Conservation (phyloP, 73 alveolate species). For the Tetrahymena thermophila region DNA sequence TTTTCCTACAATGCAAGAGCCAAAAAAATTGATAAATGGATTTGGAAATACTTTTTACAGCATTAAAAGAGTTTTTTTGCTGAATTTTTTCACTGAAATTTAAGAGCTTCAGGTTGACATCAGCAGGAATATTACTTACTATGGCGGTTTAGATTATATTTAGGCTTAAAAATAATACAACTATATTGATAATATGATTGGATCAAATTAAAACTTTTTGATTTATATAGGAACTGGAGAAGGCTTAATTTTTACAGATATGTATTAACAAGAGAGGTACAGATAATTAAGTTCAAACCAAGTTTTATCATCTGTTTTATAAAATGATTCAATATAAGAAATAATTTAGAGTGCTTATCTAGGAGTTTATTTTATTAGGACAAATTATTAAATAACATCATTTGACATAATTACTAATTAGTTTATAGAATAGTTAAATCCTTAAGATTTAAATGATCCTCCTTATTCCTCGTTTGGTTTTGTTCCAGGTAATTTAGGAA, state of each 20-base stretch:
- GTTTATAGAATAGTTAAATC: neutral
- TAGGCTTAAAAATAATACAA: too few species aligned
- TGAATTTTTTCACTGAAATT: neutral
- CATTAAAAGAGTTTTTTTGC: neutral
- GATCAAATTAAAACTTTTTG: neutral
- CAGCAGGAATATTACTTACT: neutral
- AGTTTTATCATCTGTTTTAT: neutral
- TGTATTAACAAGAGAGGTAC: neutral
- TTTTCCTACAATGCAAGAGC: neutral
- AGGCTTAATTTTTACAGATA: neutral
- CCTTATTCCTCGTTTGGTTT: neutral
- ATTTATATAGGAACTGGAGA: neutral
- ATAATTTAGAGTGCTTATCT: neutral
- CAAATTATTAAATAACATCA: neutral
- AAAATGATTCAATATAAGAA: neutral
- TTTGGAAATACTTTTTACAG: neutral
- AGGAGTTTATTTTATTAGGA: too few species aligned
- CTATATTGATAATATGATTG: neutral
- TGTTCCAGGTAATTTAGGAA: neutral
- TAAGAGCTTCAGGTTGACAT: neutral
- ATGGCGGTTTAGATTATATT: neutral
- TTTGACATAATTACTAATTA: too few species aligned
- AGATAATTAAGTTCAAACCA: too few species aligned
- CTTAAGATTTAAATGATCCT: neutral
- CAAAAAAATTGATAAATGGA: neutral